Evolutionary conservation across 768 basidiomycete species (phyloP).

Genomic region (Suillus ampliporus): DNA sequence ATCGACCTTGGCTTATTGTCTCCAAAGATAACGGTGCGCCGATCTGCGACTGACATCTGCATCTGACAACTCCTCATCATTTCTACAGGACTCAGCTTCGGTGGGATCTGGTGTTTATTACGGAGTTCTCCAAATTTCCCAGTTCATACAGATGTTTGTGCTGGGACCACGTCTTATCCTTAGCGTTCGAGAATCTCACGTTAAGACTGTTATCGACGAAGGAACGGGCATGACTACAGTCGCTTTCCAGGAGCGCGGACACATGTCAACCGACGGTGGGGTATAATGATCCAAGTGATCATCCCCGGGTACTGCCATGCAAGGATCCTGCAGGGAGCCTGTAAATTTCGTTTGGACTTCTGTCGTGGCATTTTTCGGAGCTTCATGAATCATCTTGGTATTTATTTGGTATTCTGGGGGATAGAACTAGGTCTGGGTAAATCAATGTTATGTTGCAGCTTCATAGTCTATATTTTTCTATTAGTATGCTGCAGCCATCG

Average conservation of each 20-base stretch:
- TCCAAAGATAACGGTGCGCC: neutral
- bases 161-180: neutral
- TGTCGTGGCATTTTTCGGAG: no score
- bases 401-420: neutral
- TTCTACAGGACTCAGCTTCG: neutral
- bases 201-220: neutral
- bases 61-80: neutral
- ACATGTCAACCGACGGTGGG: neutral
- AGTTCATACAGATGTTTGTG: neutral
- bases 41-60: neutral
- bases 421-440: neutral
- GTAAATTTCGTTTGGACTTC: neutral
- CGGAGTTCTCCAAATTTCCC: neutral
- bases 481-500: neutral
- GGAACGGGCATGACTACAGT: neutral
- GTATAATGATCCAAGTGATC: neutral
- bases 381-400: neutral
- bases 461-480: neutral
- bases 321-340: neutral
- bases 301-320: no score
- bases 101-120: neutral
- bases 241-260: neutral
- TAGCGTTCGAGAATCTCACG: neutral
- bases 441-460: neutral
- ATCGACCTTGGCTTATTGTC: neutral